Evolutionary conservation across 202 grass and related monocot species (phyloP).

Genomic region (Dendrocalamus latiflorus): DNA sequence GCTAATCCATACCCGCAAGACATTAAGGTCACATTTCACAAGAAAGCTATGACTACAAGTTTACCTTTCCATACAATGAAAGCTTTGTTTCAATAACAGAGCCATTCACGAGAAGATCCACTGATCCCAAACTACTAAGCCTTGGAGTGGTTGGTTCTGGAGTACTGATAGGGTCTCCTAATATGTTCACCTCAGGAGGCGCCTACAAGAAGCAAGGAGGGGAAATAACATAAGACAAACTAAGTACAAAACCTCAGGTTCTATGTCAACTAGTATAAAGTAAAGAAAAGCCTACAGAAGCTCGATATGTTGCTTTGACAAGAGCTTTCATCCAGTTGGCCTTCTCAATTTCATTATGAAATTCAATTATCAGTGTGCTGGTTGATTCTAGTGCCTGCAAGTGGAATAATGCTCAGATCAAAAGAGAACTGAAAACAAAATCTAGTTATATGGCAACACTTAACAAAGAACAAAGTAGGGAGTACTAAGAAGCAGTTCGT

Average conservation of each 20-base stretch:
- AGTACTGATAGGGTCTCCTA: conserved; percentile 56
- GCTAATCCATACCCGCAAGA: background rate
- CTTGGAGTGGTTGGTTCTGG: conserved; percentile 50
- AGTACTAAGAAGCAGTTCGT: background rate
- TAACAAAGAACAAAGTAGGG: background rate
- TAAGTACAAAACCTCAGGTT: no score
- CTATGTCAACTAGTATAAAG: no score
- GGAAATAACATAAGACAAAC: no score
- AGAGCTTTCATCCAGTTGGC: no score
- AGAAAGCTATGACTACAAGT: conserved; percentile 12
- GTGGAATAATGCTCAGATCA: conserved; percentile 4
- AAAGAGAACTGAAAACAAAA: background rate
- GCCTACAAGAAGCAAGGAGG: no score
- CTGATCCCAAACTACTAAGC: conserved; percentile 64
- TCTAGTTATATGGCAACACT: background rate
- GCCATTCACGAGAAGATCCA: conserved; percentile 91
- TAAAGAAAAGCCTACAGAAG: no score
- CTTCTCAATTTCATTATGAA: no score
- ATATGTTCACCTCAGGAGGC: no score
- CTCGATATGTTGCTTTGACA: no score
- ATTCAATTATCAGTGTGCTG: no score
- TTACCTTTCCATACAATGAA: conserved; percentile 86
- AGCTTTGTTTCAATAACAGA: conserved; percentile 87
- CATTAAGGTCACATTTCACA: background rate
- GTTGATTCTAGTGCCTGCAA: no score